Base-by-base conservation (phyloP, 1,139 yeast species). In the Zygosaccharomyces pseudobailii region DNA sequence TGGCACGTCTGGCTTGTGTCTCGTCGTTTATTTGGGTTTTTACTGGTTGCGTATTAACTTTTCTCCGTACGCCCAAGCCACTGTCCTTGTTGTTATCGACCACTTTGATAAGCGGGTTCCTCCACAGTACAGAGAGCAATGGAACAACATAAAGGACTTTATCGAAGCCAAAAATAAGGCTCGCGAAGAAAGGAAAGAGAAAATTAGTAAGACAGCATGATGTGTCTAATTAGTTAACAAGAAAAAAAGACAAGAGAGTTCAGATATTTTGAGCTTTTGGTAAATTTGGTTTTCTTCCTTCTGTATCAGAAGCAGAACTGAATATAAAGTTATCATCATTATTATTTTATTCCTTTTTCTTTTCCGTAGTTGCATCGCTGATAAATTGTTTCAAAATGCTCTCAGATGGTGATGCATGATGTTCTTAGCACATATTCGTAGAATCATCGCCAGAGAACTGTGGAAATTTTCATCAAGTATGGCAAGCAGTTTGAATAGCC, bases 1-100 rank as follows among this genome's bases (percentile, higher is more conserved):
- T 64, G 82, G 83, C 42, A 73, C 85, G 10, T 74, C 87, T 3
- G 94, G 92, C 2, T 83, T 71, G 65, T 86, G 84, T 48, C 71
- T 84, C 61, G 73, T 73, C 10, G 61, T 78, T 43, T 82, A 81
- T 63, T 59, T 74, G 48, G 65, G 76, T 47, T 80, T 84, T 61
- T 82, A 79, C 69, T 84, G 90, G 89, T 69, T 85, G 56, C 77
- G 88, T 68, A 66, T 84, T 36, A 68, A 68, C 48, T 70, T 67
- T 54, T 65, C 71, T 6, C 65, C 70, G 7, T 70, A 69, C 46
- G 63, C 69, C 3, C 73, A 70, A 50, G 60, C 61, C 3, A 59
- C 66, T 24, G 40, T 66, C 23, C 50, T 70, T 37, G 63, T 58
- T 40, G 19, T 63, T 4, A 47, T 68, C 13, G 40, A 51, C 20